Evolutionary conservation across 495 filamentous ascomycete genomes (phyloP), one percentile per base, ranked within the genome.

Genomic region (Penicillium steckii): DNA sequence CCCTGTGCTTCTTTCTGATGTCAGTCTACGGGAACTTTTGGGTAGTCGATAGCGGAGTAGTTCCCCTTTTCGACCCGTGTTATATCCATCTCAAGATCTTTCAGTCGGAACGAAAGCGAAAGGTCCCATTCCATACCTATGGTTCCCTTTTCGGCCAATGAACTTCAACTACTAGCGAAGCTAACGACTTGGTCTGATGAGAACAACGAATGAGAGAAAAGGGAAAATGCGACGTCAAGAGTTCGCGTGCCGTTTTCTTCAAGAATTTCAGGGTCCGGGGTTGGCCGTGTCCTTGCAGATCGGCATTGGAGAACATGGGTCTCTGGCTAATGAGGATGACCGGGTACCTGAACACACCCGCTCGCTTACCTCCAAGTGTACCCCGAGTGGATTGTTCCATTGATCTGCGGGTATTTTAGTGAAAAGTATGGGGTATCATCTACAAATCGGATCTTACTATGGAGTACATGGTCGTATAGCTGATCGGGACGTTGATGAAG

Each of bases 21-120:
- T 56, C 52, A 59, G 43, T 55, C 33, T 13, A 27, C 22, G 24
- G 22, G 35, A 41, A 53, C 25, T 47, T 41, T 48, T 55, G 15
- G 29, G 26, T 53, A 49, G 49, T 43, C 23, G 19, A 32, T 42
- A 25, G 35, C 50, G 52, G 58, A 52, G 54, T 9, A 56, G 9
- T 53, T 62, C 44, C 58, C 52, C 24, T 38, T 60, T 66, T 60
- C 38, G 38, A n/a, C 38, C 38, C 38, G 38, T 23, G 15, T 21
- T 40, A 9, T 6, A 40, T 2, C 9, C 17, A 41, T 47, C 40
- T 45, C 52, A 8, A 35, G 33, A 25, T 57, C 55, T 45, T 49
- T 33, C 22, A 44, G 13, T 24, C 35, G 38, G 46, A 41, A 53
- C 27, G 30, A 50, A 50, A 37, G 22, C 30, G 33, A 27, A 24